Evolutionary conservation across 164 flowering plant genomes (phyloP).

Genomic region (Sedum album): DNA sequence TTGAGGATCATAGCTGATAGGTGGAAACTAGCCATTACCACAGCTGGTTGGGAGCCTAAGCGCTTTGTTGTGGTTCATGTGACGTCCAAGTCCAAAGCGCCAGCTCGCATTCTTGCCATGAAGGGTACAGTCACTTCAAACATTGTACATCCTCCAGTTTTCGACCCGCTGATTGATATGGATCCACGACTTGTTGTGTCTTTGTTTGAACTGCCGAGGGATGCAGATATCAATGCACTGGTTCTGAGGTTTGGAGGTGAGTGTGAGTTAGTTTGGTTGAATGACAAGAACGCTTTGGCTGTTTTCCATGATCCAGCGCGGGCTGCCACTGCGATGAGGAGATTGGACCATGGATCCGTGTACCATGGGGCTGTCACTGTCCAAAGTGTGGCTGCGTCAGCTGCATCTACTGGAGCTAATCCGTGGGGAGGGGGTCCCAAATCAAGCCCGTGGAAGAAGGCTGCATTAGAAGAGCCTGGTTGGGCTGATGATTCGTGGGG

Average conservation of each 20-base stretch:
- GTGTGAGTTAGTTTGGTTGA: conserved; percentile 91
- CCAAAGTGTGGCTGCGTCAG: conserved; percentile 27
- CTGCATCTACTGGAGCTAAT: conserved; percentile 23
- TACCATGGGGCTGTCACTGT: conserved; percentile 65
- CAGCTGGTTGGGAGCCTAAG: conserved; percentile 98
- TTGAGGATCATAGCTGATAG: conserved; percentile 80
- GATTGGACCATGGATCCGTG: conserved; percentile 84
- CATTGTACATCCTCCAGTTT: conserved; percentile 36
- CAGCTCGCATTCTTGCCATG: conserved; percentile 56
- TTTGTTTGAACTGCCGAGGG: conserved; percentile 82
- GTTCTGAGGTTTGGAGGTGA: conserved; percentile 97
- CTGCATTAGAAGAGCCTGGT: conserved; percentile 44
- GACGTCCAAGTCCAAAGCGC: conserved; percentile 78
- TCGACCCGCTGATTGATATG: conserved; percentile 85
- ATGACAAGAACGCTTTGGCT: conserved; percentile 91
- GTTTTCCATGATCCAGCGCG: conserved; percentile 83
- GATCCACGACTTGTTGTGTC: conserved; percentile 96
- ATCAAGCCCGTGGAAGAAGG: conserved; percentile 79
- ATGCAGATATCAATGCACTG: conserved; percentile 79
- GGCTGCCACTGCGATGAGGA: conserved; percentile 94
- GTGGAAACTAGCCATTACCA: conserved; percentile 75
- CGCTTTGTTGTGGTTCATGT: conserved; percentile 73
- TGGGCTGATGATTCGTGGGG: conserved; percentile 68
- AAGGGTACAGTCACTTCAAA: conserved; percentile 36
- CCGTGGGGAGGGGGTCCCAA: conserved; percentile 49